These are phyloP conservation scores for Termitomyces sp. DNA, from an alignment of 768 basidiomycete genomes.

Conservation along the genomic window DNA sequence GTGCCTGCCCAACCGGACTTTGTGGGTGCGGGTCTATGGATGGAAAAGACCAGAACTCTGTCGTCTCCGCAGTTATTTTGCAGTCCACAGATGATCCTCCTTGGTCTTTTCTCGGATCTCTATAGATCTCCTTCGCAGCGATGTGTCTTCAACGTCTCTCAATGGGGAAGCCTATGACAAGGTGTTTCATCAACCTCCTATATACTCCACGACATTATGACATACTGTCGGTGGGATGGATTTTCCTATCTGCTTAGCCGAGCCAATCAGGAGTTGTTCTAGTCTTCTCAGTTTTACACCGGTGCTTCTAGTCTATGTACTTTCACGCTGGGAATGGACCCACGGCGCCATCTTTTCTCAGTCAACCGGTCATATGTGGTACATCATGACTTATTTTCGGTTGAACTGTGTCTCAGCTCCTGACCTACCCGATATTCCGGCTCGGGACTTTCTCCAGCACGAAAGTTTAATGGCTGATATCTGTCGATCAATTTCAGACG, in stretches of 20 bases:
- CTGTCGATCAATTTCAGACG: neutral
- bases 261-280: neutral
- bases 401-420: neutral
- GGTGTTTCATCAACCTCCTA: slow-evolving; percentile 1
- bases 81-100: neutral
- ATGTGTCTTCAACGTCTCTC: neutral
- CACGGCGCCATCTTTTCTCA: neutral
- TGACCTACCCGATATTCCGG: slow-evolving; percentile 6
- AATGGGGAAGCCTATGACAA: slow-evolving; percentile 3
- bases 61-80: neutral
- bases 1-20: neutral
- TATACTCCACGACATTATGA: slow-evolving; percentile 1
- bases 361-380: neutral
- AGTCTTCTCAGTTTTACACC: neutral
- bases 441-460: slow-evolving; percentile 4
- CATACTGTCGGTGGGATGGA: neutral
- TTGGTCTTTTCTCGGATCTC: slow-evolving; percentile 1
- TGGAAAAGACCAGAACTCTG: neutral
- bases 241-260: neutral
- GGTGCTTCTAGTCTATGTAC: neutral
- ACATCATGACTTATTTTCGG: neutral
- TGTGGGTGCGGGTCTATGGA: neutral
- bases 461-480: slow-evolving; percentile 5
- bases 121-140: neutral
- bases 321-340: neutral